Evolutionary conservation across 495 filamentous ascomycete species (phyloP).

Genomic region (Penicillium silybi): DNA sequence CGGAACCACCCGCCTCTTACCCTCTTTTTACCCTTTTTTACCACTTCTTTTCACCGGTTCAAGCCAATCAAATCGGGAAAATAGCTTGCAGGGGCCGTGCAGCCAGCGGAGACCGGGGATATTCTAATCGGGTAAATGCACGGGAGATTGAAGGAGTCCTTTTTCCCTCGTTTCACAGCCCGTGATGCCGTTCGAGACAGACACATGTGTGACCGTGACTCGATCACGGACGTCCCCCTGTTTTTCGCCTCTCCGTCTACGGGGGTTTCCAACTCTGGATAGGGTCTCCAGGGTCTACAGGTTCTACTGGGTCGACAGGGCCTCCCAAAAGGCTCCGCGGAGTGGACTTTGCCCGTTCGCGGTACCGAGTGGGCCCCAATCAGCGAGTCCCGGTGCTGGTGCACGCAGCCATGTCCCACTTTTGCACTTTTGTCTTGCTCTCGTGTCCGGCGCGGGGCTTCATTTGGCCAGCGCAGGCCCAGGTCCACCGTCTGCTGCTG

Average conservation of each 20-base stretch:
- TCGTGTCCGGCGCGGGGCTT: not conserved
- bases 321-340: not conserved
- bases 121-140: constrained; percentile 29
- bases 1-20: not conserved
- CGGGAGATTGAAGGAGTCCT: constrained; percentile 2
- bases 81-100: not conserved
- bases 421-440: not conserved
- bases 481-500: constrained; percentile 2
- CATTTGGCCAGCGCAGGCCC: too few species aligned
- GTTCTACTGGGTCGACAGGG: not conserved
- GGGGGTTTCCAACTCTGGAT: too few species aligned
- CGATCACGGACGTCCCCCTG: constrained; percentile 1
- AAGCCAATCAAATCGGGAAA: not conserved
- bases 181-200: constrained; percentile 16
- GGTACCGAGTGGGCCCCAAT: not conserved
- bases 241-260: not conserved
- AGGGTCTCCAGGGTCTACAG: too few species aligned
- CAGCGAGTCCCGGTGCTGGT: not conserved
- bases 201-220: not conserved
- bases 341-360: not conserved
- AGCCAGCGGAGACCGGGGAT: constrained; percentile 1
- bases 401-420: not conserved
- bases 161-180: constrained; percentile 11
- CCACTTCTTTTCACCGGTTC: not conserved
- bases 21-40: too few species aligned